phyloP scores from a whole-genome alignment of 208 protist genomes.

The Trypanosomatidae sp. region DNA sequence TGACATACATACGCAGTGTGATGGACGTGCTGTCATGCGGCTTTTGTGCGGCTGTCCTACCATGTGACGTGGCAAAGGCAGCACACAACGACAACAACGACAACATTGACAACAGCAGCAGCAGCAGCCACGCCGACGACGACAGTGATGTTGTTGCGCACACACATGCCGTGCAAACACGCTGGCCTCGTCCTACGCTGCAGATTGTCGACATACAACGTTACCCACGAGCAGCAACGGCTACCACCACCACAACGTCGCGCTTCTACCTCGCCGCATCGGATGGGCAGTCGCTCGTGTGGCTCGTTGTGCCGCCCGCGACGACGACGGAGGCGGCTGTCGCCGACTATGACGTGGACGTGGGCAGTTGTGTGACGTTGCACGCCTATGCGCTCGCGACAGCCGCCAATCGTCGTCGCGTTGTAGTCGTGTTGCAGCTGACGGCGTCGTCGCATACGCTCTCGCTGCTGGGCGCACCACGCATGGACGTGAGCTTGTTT shows the following conservation, averaged over 20 bases:
- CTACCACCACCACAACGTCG: conserved; percentile 2
- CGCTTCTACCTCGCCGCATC: conserved; percentile 73
- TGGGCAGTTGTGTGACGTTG: conserved; percentile 52
- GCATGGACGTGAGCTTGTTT: conserved; percentile 16
- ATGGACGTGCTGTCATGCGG: too few species aligned
- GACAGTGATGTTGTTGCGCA: too few species aligned
- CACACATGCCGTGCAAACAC: too few species aligned
- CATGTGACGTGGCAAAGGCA: too few species aligned
- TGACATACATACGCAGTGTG: too few species aligned
- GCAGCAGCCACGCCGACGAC: too few species aligned
- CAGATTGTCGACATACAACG: conserved; percentile 77
- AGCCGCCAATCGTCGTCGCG: conserved; percentile 52
- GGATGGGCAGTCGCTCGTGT: conserved; percentile 39
- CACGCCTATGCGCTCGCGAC: conserved; percentile 25
- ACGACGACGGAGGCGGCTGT: conserved; percentile 39
- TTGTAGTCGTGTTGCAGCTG: conserved; percentile 33
- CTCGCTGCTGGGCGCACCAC: conserved; percentile 41
- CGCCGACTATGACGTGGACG: conserved; percentile 42
- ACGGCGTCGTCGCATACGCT: conserved; percentile 18
- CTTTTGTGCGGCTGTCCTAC: too few species aligned
- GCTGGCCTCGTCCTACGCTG: conserved; percentile 31
- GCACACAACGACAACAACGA: too few species aligned
- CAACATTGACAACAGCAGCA: too few species aligned
- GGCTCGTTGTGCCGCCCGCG: conserved; percentile 34
- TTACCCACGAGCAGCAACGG: conserved; percentile 10